Evolutionary conservation across 1,284 basidiomycete species (phyloP), one percentile per base, ranked within the genome.

Genomic region (Grifola frondosa): DNA sequence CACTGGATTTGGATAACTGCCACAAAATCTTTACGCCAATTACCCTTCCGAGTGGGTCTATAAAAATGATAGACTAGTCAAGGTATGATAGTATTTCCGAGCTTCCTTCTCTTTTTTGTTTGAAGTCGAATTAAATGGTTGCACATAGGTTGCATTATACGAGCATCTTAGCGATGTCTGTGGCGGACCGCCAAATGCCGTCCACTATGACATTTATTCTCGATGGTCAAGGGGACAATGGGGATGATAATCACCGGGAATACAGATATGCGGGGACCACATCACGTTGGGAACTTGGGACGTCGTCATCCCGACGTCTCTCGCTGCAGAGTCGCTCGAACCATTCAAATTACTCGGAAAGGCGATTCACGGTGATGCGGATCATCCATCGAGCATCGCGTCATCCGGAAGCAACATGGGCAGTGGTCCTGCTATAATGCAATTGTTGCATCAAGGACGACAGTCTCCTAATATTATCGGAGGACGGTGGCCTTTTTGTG

Each of bases 231-330:
- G 71, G 28, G 80, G 84, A 4, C 76, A 77, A 16, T 97, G 91
- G 91, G 95, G 92, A 88, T 97, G 71, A 71, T 97, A 41, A 69
- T 96, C 38, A 93, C 94, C 0, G 93, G 95, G 13, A 97, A 97
- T 94, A 1, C 88, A 90, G 54, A 82, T 97, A 23, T 81, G 81
- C 33, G 57, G 61, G 0, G 63, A 71, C 0, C 91, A 96, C 60
- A 74, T 96, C 1, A 77, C 86, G 1, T 74, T 93, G 9, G 92
- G 91, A 1, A 80, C 89, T 46, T n/a, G n/a, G n/a, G 95, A 97
- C 61, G 69, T 94, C 15, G 66, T 81, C 5, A 56, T 93, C 1
- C 88, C 88, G 0, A 48, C 58, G 10, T 44, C 51, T 3, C 50
- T 79, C 38, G 64, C 65, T n/a, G 64, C 70, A 9, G 64, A 67